Percentiles rank a stretch among this genome's conserved stretches.
Conservation (phyloP, 257 asterid genomes). For the Perilla frutescens region DNA sequence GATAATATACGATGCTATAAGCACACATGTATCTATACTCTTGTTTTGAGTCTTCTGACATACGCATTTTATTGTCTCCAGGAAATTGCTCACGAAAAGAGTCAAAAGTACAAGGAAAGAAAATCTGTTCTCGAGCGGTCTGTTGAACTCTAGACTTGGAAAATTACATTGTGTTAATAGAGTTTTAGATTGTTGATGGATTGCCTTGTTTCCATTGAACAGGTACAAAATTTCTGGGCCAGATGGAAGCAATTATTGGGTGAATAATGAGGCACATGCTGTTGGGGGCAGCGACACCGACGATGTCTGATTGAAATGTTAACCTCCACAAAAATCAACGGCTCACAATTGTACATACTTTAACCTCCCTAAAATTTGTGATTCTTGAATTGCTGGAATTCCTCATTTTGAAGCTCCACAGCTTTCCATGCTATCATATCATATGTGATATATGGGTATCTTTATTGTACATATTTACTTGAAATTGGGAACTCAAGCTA, state of each 20-base stretch:
- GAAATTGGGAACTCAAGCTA: background rate
- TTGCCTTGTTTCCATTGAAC: slow-evolving; percentile 31
- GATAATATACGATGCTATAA: background rate
- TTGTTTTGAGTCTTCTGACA: slow-evolving; percentile 9
- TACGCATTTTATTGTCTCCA: slow-evolving; percentile 31
- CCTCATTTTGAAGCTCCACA: too few relatives aligned
- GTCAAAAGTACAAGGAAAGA: slow-evolving; percentile 88
- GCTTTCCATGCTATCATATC: slow-evolving; percentile 18
- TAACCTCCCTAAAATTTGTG: slow-evolving; percentile 16
- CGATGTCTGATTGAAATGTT: slow-evolving; percentile 48
- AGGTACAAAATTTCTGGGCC: slow-evolving; percentile 76
- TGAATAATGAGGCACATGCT: slow-evolving; percentile 51
- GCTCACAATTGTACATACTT: slow-evolving; percentile 53
- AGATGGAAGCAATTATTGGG: slow-evolving; percentile 63
- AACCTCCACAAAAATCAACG: too few relatives aligned
- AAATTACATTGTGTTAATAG: background rate
- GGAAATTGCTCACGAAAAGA: slow-evolving; percentile 71
- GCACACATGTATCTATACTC: background rate
- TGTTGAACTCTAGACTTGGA: slow-evolving; percentile 36
- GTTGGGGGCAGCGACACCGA: slow-evolving; percentile 65
- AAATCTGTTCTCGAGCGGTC: slow-evolving; percentile 89
- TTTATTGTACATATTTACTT: slow-evolving; percentile 29
- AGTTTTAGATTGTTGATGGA: slow-evolving; percentile 10
- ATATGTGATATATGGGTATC: background rate
- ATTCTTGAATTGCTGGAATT: slow-evolving; percentile 37